A percentile compares a stretch with the other conserved stretches of the same genome.
phyloP scores from a whole-genome alignment of 805 yeast species.

The Ogataea wickerhamii region DNA sequence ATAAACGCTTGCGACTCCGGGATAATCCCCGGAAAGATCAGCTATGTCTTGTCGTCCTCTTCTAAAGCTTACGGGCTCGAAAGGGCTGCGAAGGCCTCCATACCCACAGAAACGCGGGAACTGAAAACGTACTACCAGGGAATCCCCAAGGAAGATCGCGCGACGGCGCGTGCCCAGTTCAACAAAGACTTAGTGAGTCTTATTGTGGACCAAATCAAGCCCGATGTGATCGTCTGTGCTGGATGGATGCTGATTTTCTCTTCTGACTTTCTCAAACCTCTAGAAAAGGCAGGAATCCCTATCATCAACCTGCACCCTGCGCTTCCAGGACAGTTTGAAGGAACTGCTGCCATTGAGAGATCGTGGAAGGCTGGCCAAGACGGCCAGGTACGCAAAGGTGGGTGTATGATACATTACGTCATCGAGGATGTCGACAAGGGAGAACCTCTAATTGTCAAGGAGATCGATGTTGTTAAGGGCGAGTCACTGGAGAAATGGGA shows the following conservation, averaged over 20 bases:
- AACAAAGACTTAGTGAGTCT: constrained; percentile 74
- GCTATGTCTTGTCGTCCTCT: constrained; percentile 81
- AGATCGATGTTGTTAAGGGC: constrained; percentile 63
- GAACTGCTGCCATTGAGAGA: constrained; percentile 94
- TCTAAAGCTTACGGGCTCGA: constrained; percentile 81
- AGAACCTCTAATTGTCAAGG: constrained; percentile 79
- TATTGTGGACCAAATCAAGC: constrained; percentile 53
- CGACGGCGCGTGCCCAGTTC: constrained; percentile 61
- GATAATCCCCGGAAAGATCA: constrained; percentile 46
- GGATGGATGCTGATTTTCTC: constrained; percentile 97
- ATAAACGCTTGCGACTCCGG: constrained; percentile 62
- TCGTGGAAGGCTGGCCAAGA: constrained; percentile 94
- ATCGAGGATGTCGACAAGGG: constrained; percentile 95
- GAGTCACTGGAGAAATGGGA: constrained; percentile 82
- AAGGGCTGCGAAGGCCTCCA: constrained; percentile 67
- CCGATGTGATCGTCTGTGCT: constrained; percentile 91
- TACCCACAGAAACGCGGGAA: constrained; percentile 71
- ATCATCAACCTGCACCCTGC: constrained; percentile 97
- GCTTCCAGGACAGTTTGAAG: constrained; percentile 94
- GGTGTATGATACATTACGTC: constrained; percentile 97
- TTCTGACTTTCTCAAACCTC: constrained; percentile 64
- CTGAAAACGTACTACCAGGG: constrained; percentile 72
- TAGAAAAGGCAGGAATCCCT: constrained; percentile 58
- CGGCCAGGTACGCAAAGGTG: constrained; percentile 72
- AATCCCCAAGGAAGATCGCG: constrained; percentile 62